phyloP scores from a whole-genome alignment of 306 rosid species.

The Vigna mungo region DNA sequence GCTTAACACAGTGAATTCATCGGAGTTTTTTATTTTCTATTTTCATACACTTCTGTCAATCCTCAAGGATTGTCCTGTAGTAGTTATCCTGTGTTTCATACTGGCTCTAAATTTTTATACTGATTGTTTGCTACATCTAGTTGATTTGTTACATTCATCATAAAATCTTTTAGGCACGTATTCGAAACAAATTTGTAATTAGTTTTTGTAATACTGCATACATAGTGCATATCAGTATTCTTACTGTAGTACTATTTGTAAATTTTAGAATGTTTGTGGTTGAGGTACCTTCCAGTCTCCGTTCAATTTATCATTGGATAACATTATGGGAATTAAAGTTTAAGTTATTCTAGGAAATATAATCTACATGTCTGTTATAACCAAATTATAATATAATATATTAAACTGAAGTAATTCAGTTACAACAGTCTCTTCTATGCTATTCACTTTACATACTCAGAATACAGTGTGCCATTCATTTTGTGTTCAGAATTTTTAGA shows the following conservation, averaged over 20 bases:
- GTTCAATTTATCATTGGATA: neutral
- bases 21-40: neutral
- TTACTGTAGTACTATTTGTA: neutral
- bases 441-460: neutral
- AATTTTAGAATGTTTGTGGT: neutral
- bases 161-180: conserved; percentile 5
- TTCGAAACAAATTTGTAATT: neutral
- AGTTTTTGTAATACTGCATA: conserved; percentile 5
- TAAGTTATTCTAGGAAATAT: neutral
- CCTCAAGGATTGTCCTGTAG: neutral
- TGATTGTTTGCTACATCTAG: neutral
- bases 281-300: neutral
- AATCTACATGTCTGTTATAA: neutral
- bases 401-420: neutral
- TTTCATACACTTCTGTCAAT: neutral
- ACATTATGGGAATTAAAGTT: neutral
- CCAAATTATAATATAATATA: neutral
- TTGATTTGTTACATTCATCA: conserved; percentile 15
- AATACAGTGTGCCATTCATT: neutral
- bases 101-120: conserved; percentile 7
- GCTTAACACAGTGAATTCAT: neutral
- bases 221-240: neutral
- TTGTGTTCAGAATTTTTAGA: neutral
- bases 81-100: neutral
- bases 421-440: neutral